phyloP scores from a whole-genome alignment of 2,329 filamentous ascomycete species.

The Pezicula carpinea region DNA sequence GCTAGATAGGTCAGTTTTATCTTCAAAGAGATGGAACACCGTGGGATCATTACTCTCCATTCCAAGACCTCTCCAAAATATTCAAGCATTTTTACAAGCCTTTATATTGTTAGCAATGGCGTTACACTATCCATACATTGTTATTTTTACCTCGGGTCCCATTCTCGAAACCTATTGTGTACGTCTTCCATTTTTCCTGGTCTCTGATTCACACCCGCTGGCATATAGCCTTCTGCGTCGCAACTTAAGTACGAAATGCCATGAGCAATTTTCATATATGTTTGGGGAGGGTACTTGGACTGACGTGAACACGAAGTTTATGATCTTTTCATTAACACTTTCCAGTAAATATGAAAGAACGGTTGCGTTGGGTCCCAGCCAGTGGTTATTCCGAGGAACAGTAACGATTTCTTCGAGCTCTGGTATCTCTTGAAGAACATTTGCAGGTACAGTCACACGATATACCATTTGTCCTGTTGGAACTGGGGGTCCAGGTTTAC shows the following conservation, averaged over 20 bases:
- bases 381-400: constrained; percentile 38
- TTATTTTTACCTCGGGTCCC: constrained; percentile 38
- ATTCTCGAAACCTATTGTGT: constrained; percentile 19
- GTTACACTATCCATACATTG: constrained; percentile 30
- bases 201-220: constrained; percentile 12
- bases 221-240: constrained; percentile 14
- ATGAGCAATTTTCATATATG: not conserved
- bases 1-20: constrained; percentile 2
- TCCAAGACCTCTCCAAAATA: constrained; percentile 36
- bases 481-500: constrained; percentile 25
- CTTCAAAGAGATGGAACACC: not conserved
- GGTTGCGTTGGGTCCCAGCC: constrained; percentile 28
- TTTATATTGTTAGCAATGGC: constrained; percentile 33
- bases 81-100: constrained; percentile 33
- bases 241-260: constrained; percentile 1
- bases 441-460: constrained; percentile 37
- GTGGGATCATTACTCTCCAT: constrained; percentile 33
- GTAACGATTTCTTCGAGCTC: constrained; percentile 33
- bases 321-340: constrained; percentile 10
- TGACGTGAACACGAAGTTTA: constrained; percentile 17
- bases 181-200: constrained; percentile 10
- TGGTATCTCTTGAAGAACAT: constrained; percentile 34
- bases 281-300: constrained; percentile 1
- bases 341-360: constrained; percentile 16
- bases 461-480: constrained; percentile 40